Evolutionary conservation across 1,284 basidiomycete species (phyloP), one percentile per base, ranked within the genome.

Genomic region (Leccinum subrobustum): DNA sequence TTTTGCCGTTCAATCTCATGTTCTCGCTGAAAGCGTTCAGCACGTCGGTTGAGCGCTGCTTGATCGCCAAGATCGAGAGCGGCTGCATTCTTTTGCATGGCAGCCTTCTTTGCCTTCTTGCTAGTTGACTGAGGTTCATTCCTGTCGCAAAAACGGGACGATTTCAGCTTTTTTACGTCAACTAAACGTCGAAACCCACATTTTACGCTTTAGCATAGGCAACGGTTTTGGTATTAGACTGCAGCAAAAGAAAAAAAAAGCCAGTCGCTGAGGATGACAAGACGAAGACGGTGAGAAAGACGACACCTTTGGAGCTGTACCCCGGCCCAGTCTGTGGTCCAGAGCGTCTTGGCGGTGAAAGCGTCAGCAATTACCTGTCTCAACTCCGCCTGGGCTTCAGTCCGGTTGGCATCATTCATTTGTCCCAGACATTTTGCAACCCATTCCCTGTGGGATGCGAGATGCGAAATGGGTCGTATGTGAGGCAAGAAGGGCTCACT

Each of bases 291-390:
- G 29, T 35, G 14, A 58, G 42, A 58, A 53, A 59, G 58, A 68
- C 59, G 60, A 63, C 61, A 92, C 91, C 87, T 90, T 81, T 91
- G 83, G 63, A 96, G 80, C 76, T 93, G 89, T 47, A 92, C 83
- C 48, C 83, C 86, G 29, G 81, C 77, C 94, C 94, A 96, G 74
- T 96, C 93, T 58, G 89, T 95, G 33, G 90, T 91, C 88, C 92
- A 93, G 39, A 96, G 81, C 6, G 90, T 85, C 73, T 92, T 86
- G 69, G 85, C 82, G 65, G 81, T 81, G 77, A 89, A 92, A 79
- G 91, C 83, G 69, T 91, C 86, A 83, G 88, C 82, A 77, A 93
- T 93, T 86, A 92, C 88, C 86, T 92, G 82, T 84, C 88, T 89
- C 71, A 93, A 76, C 79, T 93, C 91, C 68, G 87, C 82, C 70